Percentiles rank a stretch among this genome's conserved stretches.
Conservation (phyloP, 2,329 filamentous ascomycete genomes). For the Catunica adiposa region DNA sequence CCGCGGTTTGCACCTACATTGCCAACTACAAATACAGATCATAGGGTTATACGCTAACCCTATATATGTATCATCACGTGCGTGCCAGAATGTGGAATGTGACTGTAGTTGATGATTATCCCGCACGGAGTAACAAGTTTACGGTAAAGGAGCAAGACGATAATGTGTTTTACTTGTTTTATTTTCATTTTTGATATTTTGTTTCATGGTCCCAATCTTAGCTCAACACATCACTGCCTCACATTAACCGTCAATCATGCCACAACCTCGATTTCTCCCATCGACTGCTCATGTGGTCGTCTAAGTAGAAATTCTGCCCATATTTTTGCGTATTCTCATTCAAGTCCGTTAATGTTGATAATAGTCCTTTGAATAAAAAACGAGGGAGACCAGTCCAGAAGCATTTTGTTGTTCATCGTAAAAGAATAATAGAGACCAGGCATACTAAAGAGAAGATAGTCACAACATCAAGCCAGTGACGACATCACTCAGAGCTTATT, state of each 20-base stretch:
- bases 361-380: conserved; percentile 5
- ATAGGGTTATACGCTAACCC: too few relatives aligned
- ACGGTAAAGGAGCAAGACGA: not conserved
- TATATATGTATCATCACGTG: too few relatives aligned
- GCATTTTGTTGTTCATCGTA: conserved; percentile 15
- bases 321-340: not conserved
- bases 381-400: conserved; percentile 14
- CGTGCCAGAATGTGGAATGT: too few relatives aligned
- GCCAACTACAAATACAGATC: too few relatives aligned
- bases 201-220: not conserved
- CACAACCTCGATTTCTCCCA: not conserved
- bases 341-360: not conserved
- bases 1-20: too few relatives aligned
- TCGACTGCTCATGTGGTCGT: not conserved
- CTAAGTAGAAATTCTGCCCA: not conserved
- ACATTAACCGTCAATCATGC: not conserved
- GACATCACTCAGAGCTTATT: not conserved
- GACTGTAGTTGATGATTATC: not conserved
- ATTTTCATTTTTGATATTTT: not conserved
- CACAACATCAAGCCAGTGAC: not conserved
- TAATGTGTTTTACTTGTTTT: not conserved
- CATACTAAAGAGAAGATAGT: not conserved
- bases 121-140: not conserved
- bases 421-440: conserved; percentile 16
- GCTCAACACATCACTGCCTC: not conserved